Conservation (phyloP, 805 yeast genomes). For the Candida gorgasii region DNA sequence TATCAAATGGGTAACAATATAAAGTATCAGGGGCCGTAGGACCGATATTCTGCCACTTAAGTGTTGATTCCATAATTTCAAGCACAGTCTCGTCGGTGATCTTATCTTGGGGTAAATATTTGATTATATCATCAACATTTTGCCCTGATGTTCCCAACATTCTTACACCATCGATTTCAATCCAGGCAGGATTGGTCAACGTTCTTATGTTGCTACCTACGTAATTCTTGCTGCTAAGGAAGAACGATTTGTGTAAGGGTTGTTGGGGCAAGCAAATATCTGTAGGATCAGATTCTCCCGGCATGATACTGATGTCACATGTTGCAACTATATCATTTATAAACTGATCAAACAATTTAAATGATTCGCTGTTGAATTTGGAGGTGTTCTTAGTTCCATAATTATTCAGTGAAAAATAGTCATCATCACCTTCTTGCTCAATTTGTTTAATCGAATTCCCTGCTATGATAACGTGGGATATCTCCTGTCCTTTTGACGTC, state of each 20-base stretch:
- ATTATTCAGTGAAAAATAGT: conserved; percentile 39
- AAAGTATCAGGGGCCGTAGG: conserved; percentile 98
- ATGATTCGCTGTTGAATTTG: conserved; percentile 48
- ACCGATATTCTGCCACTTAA: conserved; percentile 81
- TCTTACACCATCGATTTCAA: conserved; percentile 52
- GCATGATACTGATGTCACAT: conserved; percentile 75
- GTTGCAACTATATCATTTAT: conserved; percentile 56
- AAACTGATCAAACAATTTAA: conserved; percentile 59
- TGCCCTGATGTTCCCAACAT: conserved; percentile 83
- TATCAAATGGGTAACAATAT: conserved; percentile 81
- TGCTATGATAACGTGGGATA: conserved; percentile 61
- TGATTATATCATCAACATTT: conserved; percentile 72
- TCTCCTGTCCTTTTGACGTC: conserved; percentile 35
- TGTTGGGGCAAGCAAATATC: conserved; percentile 86
- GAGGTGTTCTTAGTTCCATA: conserved; percentile 56
- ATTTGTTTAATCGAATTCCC: conserved; percentile 63
- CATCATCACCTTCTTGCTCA: conserved; percentile 25
- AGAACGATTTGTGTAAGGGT: conserved; percentile 77
- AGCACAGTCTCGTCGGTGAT: conserved; percentile 40
- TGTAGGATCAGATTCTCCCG: conserved; percentile 87
- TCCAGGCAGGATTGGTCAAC: conserved; percentile 69
- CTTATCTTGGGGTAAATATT: conserved; percentile 49
- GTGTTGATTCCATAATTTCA: conserved; percentile 56
- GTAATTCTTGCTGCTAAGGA: conserved; percentile 47
- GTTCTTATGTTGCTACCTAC: conserved; percentile 31